phyloP scores from a whole-genome alignment of 2,329 filamentous ascomycete genomes.

The Fusarium sp. region DNA sequence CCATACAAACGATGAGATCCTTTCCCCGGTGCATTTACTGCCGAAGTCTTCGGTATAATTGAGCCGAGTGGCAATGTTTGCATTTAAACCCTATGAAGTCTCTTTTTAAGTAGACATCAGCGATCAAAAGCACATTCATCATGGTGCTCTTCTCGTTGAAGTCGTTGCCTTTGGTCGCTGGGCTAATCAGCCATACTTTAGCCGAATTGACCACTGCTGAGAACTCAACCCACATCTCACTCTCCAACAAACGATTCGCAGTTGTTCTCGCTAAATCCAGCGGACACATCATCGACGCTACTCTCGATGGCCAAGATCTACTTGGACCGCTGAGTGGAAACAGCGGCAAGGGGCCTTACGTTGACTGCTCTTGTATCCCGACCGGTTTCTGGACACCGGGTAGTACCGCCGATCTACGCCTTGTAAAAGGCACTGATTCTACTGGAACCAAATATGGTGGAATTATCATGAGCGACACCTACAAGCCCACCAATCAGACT shows the following conservation, averaged over 20 bases:
- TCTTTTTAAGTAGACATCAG: fast-evolving
- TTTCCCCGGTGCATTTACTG: background rate
- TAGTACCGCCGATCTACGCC: slow-evolving; percentile 54
- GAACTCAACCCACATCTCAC: slow-evolving; percentile 32
- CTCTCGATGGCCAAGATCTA: slow-evolving; percentile 53
- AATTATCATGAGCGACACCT: slow-evolving; percentile 66
- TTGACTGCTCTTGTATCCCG: slow-evolving; percentile 70
- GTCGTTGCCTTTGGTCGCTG: background rate
- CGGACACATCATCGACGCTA: slow-evolving; percentile 28
- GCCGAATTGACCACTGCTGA: slow-evolving; percentile 18
- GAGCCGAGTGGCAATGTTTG: background rate
- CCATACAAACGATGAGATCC: background rate
- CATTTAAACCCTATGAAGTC: background rate
- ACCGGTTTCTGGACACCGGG: slow-evolving; percentile 67
- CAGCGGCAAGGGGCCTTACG: slow-evolving; percentile 63
- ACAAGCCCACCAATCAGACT: slow-evolving; percentile 64
- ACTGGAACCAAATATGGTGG: slow-evolving; percentile 62
- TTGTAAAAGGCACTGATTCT: slow-evolving; percentile 55
- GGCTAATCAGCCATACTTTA: background rate
- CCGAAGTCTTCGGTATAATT: slow-evolving; percentile 9
- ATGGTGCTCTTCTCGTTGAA: slow-evolving; percentile 4
- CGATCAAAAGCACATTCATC: fast-evolving
- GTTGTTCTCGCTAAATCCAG: slow-evolving; percentile 21
- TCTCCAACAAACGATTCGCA: slow-evolving; percentile 26
- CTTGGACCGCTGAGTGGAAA: slow-evolving; percentile 51